These are phyloP conservation scores for Carex parvula DNA, from an alignment of 176 grass and related monocot species.

Conservation along the genomic window DNA sequence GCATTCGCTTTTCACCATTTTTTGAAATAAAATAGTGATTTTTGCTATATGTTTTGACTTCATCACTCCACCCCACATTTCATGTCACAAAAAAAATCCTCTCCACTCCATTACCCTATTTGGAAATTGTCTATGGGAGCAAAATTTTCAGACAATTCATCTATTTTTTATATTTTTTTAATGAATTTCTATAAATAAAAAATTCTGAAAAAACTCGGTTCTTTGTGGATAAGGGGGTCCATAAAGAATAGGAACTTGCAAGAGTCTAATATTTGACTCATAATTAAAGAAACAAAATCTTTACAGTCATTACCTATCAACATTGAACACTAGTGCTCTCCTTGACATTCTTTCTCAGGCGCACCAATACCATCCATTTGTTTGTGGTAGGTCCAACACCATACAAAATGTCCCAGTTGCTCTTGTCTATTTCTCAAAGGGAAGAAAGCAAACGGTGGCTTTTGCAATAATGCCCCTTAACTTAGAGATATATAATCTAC, in stretches of 20 bases:
- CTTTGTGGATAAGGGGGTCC: too few species aligned
- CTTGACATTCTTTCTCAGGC: constrained; percentile 14
- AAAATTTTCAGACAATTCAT: too few species aligned
- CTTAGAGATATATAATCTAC: not conserved
- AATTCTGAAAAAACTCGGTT: too few species aligned
- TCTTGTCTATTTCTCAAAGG: not conserved
- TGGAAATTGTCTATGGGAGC: too few species aligned
- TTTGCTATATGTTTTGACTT: too few species aligned
- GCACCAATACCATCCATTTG: constrained; percentile 18
- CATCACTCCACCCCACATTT: too few species aligned
- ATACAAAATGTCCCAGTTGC: not conserved
- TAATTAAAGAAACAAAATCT: constrained; percentile 5
- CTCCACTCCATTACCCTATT: too few species aligned
- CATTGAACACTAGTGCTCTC: not conserved
- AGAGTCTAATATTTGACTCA: not conserved
- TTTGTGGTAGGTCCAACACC: constrained; percentile 23
- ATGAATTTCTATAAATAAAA: too few species aligned
- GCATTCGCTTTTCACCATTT: too few species aligned
- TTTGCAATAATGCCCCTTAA: not conserved
- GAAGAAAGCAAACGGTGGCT: not conserved
- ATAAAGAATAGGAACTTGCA: not conserved
- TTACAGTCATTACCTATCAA: not conserved
- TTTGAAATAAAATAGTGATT: too few species aligned
- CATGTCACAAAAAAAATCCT: too few species aligned
- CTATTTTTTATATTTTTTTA: too few species aligned